A percentile compares a stretch with the other conserved stretches of the same genome.
phyloP scores from a whole-genome alignment of 192 early-diverging fungal species.

The Rhizophagus clarus region DNA sequence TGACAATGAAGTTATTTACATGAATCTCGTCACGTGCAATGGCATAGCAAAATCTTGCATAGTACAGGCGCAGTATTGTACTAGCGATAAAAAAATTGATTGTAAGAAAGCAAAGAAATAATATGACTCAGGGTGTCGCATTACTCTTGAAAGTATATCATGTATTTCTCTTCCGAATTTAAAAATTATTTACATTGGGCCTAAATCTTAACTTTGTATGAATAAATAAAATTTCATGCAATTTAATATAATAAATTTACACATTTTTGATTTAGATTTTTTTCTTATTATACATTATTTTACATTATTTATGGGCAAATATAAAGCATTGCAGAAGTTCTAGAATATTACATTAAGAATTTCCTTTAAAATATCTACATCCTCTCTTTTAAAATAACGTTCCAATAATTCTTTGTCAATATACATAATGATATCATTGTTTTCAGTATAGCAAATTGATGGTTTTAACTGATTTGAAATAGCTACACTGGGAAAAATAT shows the following conservation, averaged over 20 bases:
- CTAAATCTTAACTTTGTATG: no score
- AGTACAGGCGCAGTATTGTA: not conserved
- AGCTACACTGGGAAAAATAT: not conserved
- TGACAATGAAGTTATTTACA: not conserved
- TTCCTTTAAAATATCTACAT: no score
- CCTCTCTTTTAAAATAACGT: not conserved
- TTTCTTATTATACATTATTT: not conserved
- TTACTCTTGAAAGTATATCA: no score
- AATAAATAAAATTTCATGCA: not conserved
- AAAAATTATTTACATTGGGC: no score
- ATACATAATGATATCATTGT: not conserved
- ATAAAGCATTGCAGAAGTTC: not conserved
- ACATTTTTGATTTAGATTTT: not conserved
- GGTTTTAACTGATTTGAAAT: not conserved
- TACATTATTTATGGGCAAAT: not conserved
- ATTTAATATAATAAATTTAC: not conserved
- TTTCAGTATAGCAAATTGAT: not conserved
- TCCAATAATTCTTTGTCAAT: not conserved
- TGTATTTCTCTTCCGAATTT: no score
- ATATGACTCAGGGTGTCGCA: no score
- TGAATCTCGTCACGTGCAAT: constrained; percentile 5
- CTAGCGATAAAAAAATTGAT: no score
- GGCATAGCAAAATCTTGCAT: not conserved
- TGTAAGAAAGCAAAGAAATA: no score
- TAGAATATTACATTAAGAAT: constrained; percentile 1